A percentile compares a stretch with the other conserved stretches of the same genome.
phyloP scores from a whole-genome alignment of 345 rosid species.

The Sonneratia caseolaris region DNA sequence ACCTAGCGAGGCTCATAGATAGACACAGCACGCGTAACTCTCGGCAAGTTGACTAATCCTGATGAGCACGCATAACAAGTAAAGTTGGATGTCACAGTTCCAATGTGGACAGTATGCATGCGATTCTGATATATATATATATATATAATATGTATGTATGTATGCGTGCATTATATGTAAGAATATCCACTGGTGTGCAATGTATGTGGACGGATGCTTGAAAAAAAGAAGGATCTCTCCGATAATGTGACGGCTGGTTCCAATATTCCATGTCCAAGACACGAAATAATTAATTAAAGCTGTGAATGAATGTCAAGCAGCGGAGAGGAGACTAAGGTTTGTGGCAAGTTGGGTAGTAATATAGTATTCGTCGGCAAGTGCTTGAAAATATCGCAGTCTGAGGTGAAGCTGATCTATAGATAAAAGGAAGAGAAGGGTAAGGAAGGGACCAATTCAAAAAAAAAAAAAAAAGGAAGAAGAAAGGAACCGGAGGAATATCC shows the following conservation, averaged over 20 bases:
- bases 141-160: too few species aligned
- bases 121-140: too few species aligned
- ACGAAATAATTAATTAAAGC: background rate
- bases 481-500: conserved; percentile 8
- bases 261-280: background rate
- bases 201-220: background rate
- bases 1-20: too few species aligned
- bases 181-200: too few species aligned
- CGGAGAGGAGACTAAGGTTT: conserved; percentile 2
- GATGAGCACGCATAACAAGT: too few species aligned
- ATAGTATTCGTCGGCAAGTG: too few species aligned
- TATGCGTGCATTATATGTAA: too few species aligned
- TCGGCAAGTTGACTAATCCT: too few species aligned
- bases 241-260: background rate
- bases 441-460: background rate
- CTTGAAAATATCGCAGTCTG: background rate
- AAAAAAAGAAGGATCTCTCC: background rate
- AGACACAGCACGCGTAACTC: too few species aligned
- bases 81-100: too few species aligned
- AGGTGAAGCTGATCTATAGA: background rate
- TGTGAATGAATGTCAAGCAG: background rate
- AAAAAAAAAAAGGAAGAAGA: too few species aligned
- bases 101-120: too few species aligned
- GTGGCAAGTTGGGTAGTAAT: background rate
- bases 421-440: background rate